Evolutionary conservation across 768 basidiomycete genomes (phyloP).

Genomic region (Paxillus involutus): DNA sequence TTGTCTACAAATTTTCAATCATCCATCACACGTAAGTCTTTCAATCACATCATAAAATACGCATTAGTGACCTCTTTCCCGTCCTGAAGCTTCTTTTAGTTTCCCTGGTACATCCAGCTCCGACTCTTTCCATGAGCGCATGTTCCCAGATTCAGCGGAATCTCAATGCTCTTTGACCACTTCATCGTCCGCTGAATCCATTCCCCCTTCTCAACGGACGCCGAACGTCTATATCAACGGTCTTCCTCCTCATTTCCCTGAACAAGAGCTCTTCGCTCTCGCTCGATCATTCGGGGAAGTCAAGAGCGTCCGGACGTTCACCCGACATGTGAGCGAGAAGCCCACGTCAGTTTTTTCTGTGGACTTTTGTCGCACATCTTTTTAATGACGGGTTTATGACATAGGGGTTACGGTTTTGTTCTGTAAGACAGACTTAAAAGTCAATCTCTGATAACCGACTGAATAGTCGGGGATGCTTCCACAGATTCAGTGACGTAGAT

Average conservation of each 20-base stretch:
- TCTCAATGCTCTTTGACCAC: slow-evolving; percentile 11
- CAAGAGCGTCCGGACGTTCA: slow-evolving; percentile 80
- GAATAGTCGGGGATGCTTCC: neutral
- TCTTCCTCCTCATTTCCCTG: slow-evolving; percentile 78
- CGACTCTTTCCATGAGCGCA: slow-evolving; percentile 10
- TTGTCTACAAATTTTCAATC: slow-evolving; percentile 8
- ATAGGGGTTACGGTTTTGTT: slow-evolving; percentile 77
- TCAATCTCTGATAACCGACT: slow-evolving; percentile 1
- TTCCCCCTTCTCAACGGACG: slow-evolving; percentile 33
- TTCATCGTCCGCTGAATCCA: slow-evolving; percentile 13
- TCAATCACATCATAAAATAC: neutral
- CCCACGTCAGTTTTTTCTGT: slow-evolving; percentile 41
- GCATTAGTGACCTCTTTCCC: slow-evolving; percentile 4
- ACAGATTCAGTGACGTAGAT: slow-evolving; percentile 67
- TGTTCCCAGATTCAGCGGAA: slow-evolving; percentile 11
- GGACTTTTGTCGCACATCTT: slow-evolving; percentile 1
- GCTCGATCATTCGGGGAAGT: slow-evolving; percentile 72
- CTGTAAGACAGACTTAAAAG: slow-evolving; percentile 48
- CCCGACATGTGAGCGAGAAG: slow-evolving; percentile 75
- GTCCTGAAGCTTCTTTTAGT: slow-evolving; percentile 26
- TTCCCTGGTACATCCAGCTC: slow-evolving; percentile 13
- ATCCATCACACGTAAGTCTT: slow-evolving; percentile 27
- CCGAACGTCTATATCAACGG: slow-evolving; percentile 91
- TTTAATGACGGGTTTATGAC: slow-evolving; percentile 11
- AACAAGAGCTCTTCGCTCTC: slow-evolving; percentile 74